Base-by-base conservation (phyloP, 1,139 yeast species). In the Nadsonia starkeyi-henricii region DNA sequence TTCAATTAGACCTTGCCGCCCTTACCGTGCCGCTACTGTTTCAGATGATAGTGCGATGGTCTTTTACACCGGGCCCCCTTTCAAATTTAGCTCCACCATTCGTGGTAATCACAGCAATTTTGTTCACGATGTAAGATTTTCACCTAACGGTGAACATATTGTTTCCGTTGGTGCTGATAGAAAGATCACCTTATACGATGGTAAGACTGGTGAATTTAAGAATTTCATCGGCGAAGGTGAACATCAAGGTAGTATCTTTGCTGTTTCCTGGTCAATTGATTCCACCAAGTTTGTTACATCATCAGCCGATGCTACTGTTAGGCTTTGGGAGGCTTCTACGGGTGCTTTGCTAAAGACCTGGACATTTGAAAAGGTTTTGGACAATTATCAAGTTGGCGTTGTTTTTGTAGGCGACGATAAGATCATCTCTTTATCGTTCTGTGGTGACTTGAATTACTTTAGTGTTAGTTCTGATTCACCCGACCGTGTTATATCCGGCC, bases 11-110 rank as follows among this genome's bases (percentile, higher is more conserved):
- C 85, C 89, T n/a, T 79, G 76, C 51, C 75, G 98, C 62, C 98
- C 98, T 2, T 86, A 84, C 69, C 72, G 96, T 52, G 96, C 96
- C 1, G 95, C 86, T 17, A 88, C 98, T 2, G 96, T 83, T 3
- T 78, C 94, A 48, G 95, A 88, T 58, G 97, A 91, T 62, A 78
- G 80, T 50, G 81, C 85, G 0, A 65, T 89, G 58, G 95, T 89
- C 2, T 88, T 89, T 62, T 81, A 76, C 62, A 79, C 80, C 49
- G 97, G 98, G 0, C 96, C 96, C 1, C 98, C 98, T 0, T 91
- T 88, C 71, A 85, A 85, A 60, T 91, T 91, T 59, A 73, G 77
- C 49, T 73, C 77, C 47, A 79, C 91, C 58, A 75, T 79, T 48
- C 73, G 93, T 56, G 84, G 80, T 8, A 72, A 80, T 58, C 96